phyloP scores from a whole-genome alignment of 2,329 filamentous ascomycete species.

The Colletotrichum costaricense region DNA sequence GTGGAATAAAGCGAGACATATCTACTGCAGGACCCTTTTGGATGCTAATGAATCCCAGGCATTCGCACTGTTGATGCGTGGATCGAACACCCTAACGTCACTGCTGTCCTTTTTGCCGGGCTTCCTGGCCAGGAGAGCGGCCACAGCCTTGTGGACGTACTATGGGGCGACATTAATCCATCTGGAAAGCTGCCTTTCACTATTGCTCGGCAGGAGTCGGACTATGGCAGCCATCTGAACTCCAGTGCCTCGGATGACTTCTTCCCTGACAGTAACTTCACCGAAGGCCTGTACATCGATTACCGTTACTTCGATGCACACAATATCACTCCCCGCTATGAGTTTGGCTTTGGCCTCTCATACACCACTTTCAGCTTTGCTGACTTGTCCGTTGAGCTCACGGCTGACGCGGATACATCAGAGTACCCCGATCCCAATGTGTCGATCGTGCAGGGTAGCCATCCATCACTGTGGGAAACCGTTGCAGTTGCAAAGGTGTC shows the following conservation, averaged over 20 bases:
- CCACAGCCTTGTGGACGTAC: conserved; percentile 62
- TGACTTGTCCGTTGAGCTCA: conserved; percentile 50
- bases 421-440: conserved; percentile 55
- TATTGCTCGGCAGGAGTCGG: conserved; percentile 64
- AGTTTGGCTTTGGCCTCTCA: conserved; percentile 67
- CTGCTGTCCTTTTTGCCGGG: conserved; percentile 72
- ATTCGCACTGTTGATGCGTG: conserved; percentile 70
- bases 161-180: conserved; percentile 68
- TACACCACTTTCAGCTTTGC: conserved; percentile 66
- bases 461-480: conserved; percentile 59
- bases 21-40: too few species aligned
- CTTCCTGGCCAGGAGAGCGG: conserved; percentile 74
- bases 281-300: conserved; percentile 63
- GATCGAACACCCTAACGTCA: conserved; percentile 72
- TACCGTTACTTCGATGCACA: conserved; percentile 65
- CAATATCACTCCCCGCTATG: conserved; percentile 61
- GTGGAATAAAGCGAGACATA: conserved; percentile 38
- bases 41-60: conserved; percentile 1
- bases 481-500: conserved; percentile 51
- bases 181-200: conserved; percentile 73
- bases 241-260: conserved; percentile 42
- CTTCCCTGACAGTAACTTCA: conserved; percentile 63
- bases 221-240: conserved; percentile 62
- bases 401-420: conserved; percentile 41
- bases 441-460: conserved; percentile 55